These are phyloP conservation scores for Pyrus hybrid DNA, from an alignment of 331 rosid genomes.

Conservation along the genomic window DNA sequence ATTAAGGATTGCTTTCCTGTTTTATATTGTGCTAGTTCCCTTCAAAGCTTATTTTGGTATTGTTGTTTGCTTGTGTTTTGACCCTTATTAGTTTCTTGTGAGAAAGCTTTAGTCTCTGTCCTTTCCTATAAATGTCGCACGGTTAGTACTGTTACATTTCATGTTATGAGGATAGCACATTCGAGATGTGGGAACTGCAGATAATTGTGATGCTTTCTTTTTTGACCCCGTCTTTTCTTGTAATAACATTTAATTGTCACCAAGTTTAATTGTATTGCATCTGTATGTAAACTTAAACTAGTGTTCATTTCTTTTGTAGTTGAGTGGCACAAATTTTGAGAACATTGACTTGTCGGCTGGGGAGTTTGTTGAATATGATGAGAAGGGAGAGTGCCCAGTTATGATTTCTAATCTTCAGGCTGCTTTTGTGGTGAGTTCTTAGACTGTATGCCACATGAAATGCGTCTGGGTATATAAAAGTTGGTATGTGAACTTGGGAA, in stretches of 20 bases:
- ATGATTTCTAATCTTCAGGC: slow-evolving; percentile 65
- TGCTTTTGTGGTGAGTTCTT: slow-evolving; percentile 52
- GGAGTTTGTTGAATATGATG: slow-evolving; percentile 72
- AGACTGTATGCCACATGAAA: slow-evolving; percentile 1
- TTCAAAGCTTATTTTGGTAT: background rate
- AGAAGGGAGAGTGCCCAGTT: slow-evolving; percentile 89
- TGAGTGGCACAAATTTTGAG: slow-evolving; percentile 68
- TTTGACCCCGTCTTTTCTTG: background rate
- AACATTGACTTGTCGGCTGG: slow-evolving; percentile 64
- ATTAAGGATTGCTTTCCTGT: background rate
- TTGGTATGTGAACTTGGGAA: background rate
- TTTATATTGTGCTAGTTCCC: background rate
- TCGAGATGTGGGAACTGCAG: background rate
- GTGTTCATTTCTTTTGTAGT: slow-evolving; percentile 30
- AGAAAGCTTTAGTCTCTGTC: background rate
- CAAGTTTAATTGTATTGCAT: background rate
- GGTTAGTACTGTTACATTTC: background rate
- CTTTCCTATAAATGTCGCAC: background rate
- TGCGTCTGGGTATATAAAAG: slow-evolving; percentile 19
- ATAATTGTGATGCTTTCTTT: background rate
- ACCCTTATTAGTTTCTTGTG: background rate
- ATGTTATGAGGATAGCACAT: background rate
- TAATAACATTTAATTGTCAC: background rate
- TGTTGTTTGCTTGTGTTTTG: background rate
- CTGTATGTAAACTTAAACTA: slow-evolving; percentile 1